These are phyloP conservation scores for Psilocybe azurescens DNA, from an alignment of 768 basidiomycete species.

Conservation along the genomic window DNA sequence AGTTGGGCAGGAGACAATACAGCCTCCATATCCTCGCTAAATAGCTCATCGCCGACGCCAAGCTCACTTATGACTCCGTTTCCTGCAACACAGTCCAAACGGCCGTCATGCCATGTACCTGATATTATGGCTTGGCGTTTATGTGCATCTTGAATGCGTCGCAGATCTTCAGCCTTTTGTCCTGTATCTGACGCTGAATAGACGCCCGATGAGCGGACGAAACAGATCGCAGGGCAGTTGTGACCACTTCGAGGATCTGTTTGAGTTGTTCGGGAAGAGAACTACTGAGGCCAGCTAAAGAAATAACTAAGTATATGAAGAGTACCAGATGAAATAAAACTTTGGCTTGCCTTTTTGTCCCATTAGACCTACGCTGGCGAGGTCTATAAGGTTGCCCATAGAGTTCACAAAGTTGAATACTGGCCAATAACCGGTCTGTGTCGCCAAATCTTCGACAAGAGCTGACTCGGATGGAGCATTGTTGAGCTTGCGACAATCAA, in stretches of 20 bases:
- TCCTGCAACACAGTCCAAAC: slow-evolving; percentile 84
- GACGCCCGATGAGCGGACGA: slow-evolving; percentile 52
- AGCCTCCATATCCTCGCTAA: slow-evolving; percentile 34
- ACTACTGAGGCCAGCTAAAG: slow-evolving; percentile 78
- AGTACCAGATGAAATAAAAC: slow-evolving; percentile 10
- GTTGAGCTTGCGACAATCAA: slow-evolving; percentile 82
- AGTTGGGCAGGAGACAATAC: not conserved
- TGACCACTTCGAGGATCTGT: slow-evolving; percentile 82
- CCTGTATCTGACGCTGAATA: slow-evolving; percentile 42
- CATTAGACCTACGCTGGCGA: slow-evolving; percentile 93
- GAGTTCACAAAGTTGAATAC: slow-evolving; percentile 87
- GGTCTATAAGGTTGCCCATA: slow-evolving; percentile 81
- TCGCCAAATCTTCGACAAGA: slow-evolving; percentile 72
- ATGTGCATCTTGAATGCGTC: slow-evolving; percentile 42
- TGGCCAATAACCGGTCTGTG: slow-evolving; percentile 89
- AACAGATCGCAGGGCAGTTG: slow-evolving; percentile 70
- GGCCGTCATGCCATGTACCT: slow-evolving; percentile 87
- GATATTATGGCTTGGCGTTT: slow-evolving; percentile 52
- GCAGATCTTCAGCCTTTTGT: slow-evolving; percentile 42
- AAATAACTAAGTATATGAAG: not conserved
- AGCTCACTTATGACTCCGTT: slow-evolving; percentile 89
- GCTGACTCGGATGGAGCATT: slow-evolving; percentile 71
- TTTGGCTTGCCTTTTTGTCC: slow-evolving; percentile 79
- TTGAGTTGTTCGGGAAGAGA: slow-evolving; percentile 84
- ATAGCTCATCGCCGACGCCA: slow-evolving; percentile 78